Percentiles rank a stretch among this genome's conserved stretches.
phyloP scores from a whole-genome alignment of 164 flowering plant species.

The Annona cherimola region DNA sequence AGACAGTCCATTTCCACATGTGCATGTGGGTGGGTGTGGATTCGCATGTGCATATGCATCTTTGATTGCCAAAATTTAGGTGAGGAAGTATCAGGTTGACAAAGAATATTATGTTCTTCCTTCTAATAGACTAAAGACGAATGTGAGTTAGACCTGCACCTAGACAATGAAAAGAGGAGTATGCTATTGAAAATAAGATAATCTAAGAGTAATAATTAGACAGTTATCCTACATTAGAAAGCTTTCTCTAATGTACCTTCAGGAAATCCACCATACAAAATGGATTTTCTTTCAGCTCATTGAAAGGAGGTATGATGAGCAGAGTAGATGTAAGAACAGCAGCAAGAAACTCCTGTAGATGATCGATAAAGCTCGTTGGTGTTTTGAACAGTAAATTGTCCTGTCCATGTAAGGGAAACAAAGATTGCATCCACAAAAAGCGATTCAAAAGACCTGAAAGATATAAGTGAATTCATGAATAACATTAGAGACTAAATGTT shows the following conservation, averaged over 20 bases:
- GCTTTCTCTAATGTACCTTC: conserved; percentile 38
- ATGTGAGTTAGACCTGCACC: no score
- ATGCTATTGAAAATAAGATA: not conserved
- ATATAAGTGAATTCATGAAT: not conserved
- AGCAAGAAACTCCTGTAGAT: conserved; percentile 79
- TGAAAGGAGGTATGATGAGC: conserved; percentile 68
- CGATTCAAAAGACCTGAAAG: conserved; percentile 78
- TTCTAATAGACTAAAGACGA: not conserved
- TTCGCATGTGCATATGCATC: no score
- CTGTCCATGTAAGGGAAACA: conserved; percentile 51
- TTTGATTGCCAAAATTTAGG: not conserved
- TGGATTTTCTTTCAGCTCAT: conserved; percentile 47
- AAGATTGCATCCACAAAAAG: conserved; percentile 81
- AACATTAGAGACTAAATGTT: not conserved
- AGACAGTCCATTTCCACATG: not conserved
- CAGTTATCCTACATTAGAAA: not conserved
- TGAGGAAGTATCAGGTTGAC: not conserved
- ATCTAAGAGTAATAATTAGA: not conserved
- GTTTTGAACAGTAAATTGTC: conserved; percentile 82
- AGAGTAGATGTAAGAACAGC: conserved; percentile 53
- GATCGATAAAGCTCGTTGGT: conserved; percentile 82
- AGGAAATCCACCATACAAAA: conserved; percentile 46
- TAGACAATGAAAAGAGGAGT: not conserved
- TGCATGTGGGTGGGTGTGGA: no score
- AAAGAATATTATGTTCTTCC: not conserved